These are phyloP conservation scores for Mucor piriformis DNA, from an alignment of 371 early-diverging fungal genomes.

Conservation along the genomic window DNA sequence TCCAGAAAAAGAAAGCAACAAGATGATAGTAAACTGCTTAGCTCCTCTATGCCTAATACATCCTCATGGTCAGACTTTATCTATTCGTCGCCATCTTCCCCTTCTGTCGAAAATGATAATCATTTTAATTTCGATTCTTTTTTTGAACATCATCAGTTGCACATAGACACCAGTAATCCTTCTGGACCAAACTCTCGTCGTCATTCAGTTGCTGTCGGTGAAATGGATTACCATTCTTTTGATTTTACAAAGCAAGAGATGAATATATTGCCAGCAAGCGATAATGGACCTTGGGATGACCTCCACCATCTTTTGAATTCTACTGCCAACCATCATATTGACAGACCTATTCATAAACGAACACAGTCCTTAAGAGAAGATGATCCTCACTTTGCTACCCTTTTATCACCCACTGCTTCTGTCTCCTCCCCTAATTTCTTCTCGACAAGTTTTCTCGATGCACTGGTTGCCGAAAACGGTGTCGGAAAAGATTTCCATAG, in stretches of 20 bases:
- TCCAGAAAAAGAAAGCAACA: constrained; percentile 33
- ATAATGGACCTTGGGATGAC: constrained; percentile 13
- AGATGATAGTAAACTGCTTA: constrained; percentile 14
- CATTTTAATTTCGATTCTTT: constrained; percentile 17
- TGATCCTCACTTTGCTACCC: constrained; percentile 20
- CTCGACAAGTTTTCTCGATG: constrained; percentile 61
- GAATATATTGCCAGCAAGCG: constrained; percentile 7
- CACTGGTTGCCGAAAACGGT: constrained; percentile 45
- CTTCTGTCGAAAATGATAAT: constrained; percentile 14
- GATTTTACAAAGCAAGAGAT: constrained; percentile 23
- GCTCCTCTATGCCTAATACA: constrained; percentile 21
- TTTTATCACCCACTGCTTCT: constrained; percentile 25
- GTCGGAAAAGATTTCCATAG: background rate
- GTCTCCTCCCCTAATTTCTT: constrained; percentile 45
- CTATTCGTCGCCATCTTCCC: constrained; percentile 38
- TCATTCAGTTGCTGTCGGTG: constrained; percentile 37
- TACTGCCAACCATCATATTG: background rate
- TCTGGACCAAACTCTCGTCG: constrained; percentile 24
- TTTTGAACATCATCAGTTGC: constrained; percentile 21
- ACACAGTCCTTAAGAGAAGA: constrained; percentile 42
- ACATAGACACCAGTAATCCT: constrained; percentile 2
- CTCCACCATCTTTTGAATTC: constrained; percentile 14
- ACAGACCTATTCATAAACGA: constrained; percentile 26
- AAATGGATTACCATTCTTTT: constrained; percentile 31
- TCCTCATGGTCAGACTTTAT: constrained; percentile 40